These are phyloP conservation scores for Oryza officinalis DNA, from an alignment of 176 grass and related monocot genomes.

Conservation along the genomic window DNA sequence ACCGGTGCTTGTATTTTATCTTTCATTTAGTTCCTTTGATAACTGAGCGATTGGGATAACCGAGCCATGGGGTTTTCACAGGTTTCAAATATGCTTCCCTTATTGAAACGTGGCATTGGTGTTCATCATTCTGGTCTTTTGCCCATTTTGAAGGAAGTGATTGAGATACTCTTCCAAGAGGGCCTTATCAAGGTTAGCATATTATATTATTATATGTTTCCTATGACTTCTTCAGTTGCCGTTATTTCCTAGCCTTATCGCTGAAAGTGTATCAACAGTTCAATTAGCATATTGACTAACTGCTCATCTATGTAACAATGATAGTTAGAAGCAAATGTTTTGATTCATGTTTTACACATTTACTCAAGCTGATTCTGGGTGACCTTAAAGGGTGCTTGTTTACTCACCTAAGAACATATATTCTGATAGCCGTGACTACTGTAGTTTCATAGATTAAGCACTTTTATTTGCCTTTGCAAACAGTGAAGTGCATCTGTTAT, in stretches of 20 bases:
- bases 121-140: constrained; percentile 95
- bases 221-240: background rate
- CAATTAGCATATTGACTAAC: background rate
- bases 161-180: constrained; percentile 99
- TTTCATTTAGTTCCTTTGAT: background rate
- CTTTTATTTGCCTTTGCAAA: background rate
- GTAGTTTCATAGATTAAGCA: background rate
- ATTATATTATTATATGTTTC: background rate
- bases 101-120: constrained; percentile 89
- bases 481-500: background rate
- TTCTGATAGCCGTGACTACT: background rate
- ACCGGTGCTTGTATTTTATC: background rate
- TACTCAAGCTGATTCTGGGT: background rate
- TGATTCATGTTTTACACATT: background rate
- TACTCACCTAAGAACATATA: constrained; percentile 7
- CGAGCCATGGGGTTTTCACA: constrained; percentile 16
- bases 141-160: constrained; percentile 97
- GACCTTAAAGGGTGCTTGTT: background rate
- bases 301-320: background rate
- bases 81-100: constrained; percentile 91
- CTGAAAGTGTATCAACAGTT: background rate
- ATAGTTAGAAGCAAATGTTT: background rate
- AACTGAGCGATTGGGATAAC: constrained; percentile 3
- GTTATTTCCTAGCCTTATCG: constrained; percentile 4
- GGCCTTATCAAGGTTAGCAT: constrained; percentile 83